A percentile compares a stretch with the other conserved stretches of the same genome.
Evolutionary conservation across 1,284 basidiomycete species (phyloP).

Genomic region (Boletus calvinii): DNA sequence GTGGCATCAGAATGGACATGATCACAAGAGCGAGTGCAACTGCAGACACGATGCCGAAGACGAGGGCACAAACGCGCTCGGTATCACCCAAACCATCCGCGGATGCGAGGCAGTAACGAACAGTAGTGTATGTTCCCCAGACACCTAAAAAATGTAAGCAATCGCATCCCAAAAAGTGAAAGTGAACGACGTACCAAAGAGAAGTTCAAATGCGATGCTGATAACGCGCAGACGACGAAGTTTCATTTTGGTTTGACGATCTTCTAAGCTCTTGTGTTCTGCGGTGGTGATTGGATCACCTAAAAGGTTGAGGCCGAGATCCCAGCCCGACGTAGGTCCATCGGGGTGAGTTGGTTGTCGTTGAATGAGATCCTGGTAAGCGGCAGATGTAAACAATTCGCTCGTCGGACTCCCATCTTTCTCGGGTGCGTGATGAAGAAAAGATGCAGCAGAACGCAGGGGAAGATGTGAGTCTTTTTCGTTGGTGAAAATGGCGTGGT

Average conservation of each 20-base stretch:
- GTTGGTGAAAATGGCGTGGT: constrained; percentile 50
- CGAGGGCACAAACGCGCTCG: constrained; percentile 46
- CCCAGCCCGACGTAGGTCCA: constrained; percentile 36
- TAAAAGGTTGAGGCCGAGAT: constrained; percentile 41
- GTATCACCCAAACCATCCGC: constrained; percentile 40
- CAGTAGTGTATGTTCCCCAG: constrained; percentile 60
- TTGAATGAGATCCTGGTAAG: constrained; percentile 48
- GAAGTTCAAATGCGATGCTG: constrained; percentile 41
- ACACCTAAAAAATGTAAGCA: constrained; percentile 36
- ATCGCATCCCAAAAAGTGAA: background rate
- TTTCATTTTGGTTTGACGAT: constrained; percentile 38
- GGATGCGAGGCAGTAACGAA: constrained; percentile 63
- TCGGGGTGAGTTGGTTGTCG: constrained; percentile 45
- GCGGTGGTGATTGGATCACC: constrained; percentile 39
- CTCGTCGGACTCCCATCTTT: constrained; percentile 47
- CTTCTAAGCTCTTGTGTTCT: constrained; percentile 43
- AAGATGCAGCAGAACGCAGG: constrained; percentile 46
- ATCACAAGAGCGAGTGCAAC: constrained; percentile 56
- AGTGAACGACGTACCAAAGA: constrained; percentile 46
- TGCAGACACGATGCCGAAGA: constrained; percentile 59
- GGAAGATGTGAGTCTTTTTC: constrained; percentile 42
- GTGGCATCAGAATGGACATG: constrained; percentile 41
- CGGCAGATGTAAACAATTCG: constrained; percentile 42
- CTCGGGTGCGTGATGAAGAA: constrained; percentile 47
- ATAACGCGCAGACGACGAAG: constrained; percentile 42